Conservation (phyloP, 2,329 filamentous ascomycete genomes). For the Colletotrichum ledebouriae region DNA sequence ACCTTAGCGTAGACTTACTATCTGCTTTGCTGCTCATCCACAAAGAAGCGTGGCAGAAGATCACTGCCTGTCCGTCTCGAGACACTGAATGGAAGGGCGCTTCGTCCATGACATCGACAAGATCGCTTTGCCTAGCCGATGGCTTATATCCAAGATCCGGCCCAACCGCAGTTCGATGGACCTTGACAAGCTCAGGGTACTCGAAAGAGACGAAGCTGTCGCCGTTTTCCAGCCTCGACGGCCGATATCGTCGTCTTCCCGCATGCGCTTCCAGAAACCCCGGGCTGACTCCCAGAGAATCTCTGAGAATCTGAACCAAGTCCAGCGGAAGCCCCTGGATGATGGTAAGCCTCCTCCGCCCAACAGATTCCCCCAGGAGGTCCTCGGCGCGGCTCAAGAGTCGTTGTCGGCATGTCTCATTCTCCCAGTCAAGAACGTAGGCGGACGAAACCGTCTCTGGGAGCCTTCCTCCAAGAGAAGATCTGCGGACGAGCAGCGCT, state of each 20-base stretch:
- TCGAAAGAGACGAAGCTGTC: conserved; percentile 45
- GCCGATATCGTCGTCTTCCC: conserved; percentile 46
- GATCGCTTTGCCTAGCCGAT: conserved; percentile 29
- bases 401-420: conserved; percentile 32
- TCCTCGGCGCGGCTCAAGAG: conserved; percentile 37
- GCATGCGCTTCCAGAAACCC: conserved; percentile 51
- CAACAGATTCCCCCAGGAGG: conserved; percentile 33
- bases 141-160: conserved; percentile 18
- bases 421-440: conserved; percentile 40
- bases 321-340: conserved; percentile 38
- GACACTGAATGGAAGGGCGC: conserved; percentile 44
- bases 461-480: conserved; percentile 34
- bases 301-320: conserved; percentile 44
- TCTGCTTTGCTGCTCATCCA: conserved; percentile 49
- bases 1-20: conserved; percentile 3
- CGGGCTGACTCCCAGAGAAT: conserved; percentile 47
- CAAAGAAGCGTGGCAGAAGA: conserved; percentile 52
- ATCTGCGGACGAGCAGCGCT: conserved; percentile 36
- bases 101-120: conserved; percentile 44
- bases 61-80: conserved; percentile 43
- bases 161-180: conserved; percentile 11
- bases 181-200: conserved; percentile 50
- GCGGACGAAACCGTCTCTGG: conserved; percentile 37
- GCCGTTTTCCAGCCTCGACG: conserved; percentile 32
- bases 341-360: conserved; percentile 39